phyloP scores from a whole-genome alignment of 2,329 filamentous ascomycete genomes.

The Thielaviopsis euricoi region DNA sequence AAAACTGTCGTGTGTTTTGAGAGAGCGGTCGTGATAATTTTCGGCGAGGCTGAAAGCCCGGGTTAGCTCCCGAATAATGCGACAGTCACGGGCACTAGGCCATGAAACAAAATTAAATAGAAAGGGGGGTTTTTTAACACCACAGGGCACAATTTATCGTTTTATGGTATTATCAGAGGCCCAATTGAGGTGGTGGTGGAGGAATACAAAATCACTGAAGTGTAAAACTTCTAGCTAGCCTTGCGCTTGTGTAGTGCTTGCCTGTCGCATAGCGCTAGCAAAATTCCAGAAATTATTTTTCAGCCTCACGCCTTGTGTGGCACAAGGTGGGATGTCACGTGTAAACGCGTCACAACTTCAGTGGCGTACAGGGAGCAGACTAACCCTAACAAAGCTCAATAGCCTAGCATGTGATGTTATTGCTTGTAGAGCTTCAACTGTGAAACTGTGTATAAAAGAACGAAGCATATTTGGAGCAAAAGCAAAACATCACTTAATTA shows the following conservation, averaged over 20 bases:
- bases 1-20: not conserved
- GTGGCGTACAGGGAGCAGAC: not conserved
- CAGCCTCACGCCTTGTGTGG: slow-evolving; percentile 11
- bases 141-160: not conserved
- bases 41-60: slow-evolving; percentile 5
- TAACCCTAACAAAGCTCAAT: too few relatives aligned
- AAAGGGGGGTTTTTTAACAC: not conserved
- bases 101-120: slow-evolving; percentile 5
- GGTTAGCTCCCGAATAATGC: slow-evolving; percentile 9
- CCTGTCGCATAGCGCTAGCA: slow-evolving; percentile 6
- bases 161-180: slow-evolving; percentile 1
- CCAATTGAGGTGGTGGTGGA: slow-evolving; percentile 8
- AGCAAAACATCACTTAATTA: too few relatives aligned
- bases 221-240: slow-evolving; percentile 7
- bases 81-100: not conserved
- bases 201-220: not conserved
- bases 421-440: too few relatives aligned
- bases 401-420: too few relatives aligned
- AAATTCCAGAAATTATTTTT: slow-evolving; percentile 11
- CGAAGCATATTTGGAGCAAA: too few relatives aligned
- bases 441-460: too few relatives aligned
- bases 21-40: slow-evolving; percentile 1
- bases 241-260: slow-evolving; percentile 4
- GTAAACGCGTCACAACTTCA: not conserved
- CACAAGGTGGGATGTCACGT: slow-evolving; percentile 7